phyloP scores from a whole-genome alignment of 768 basidiomycete genomes.

The Panaeolus cyanescens region DNA sequence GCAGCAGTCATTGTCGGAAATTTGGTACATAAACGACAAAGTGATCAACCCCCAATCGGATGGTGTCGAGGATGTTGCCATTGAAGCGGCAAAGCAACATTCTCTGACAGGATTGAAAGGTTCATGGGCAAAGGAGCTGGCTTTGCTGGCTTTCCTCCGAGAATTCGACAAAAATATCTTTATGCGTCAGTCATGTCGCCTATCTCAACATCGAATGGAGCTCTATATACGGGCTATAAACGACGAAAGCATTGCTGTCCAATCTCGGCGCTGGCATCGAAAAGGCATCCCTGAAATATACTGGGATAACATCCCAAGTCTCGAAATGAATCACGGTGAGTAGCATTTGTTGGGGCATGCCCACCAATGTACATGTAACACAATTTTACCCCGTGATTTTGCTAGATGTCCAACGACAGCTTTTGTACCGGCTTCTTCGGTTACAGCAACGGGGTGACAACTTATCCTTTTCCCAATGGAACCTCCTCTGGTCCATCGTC shows the following conservation, averaged over 20 bases:
- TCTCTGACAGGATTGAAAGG: neutral
- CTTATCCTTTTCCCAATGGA: neutral
- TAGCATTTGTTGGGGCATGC: neutral
- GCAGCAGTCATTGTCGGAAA: neutral
- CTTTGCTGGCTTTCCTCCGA: neutral
- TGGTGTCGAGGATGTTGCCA: neutral
- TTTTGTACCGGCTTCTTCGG: neutral
- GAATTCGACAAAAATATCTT: neutral
- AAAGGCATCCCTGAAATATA: neutral
- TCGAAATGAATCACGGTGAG: neutral
- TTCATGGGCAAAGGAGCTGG: neutral
- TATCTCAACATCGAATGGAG: neutral
- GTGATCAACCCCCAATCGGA: neutral
- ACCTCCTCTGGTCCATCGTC: neutral
- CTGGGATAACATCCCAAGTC: neutral
- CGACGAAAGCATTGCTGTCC: neutral
- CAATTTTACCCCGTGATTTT: neutral
- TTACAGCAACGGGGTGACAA: neutral
- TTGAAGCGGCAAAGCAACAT: too few species aligned
- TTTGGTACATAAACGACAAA: neutral
- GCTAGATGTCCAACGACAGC: neutral
- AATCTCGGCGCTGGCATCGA: neutral
- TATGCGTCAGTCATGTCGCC: neutral
- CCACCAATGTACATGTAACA: too few species aligned
- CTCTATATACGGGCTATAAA: neutral